Percentiles rank a stretch among this genome's conserved stretches.
Conservation (phyloP, 2,329 filamentous ascomycete species). For the Lasiodiplodia gonubiensis region DNA sequence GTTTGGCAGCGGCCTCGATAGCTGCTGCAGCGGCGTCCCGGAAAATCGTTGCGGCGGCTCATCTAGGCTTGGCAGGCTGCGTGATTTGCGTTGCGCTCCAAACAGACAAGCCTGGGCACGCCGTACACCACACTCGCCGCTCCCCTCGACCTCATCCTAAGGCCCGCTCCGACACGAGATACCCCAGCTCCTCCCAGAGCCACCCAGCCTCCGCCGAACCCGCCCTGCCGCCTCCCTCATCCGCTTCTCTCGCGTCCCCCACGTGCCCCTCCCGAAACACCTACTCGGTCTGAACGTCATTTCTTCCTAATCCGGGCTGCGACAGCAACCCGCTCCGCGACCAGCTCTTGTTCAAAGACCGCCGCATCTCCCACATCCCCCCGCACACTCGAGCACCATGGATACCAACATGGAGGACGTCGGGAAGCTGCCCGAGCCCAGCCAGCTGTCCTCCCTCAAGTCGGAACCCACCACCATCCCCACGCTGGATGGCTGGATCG, state of each 20-base stretch:
- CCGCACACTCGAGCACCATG: slow-evolving; percentile 61
- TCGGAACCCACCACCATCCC: slow-evolving; percentile 88
- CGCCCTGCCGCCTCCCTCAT: background rate
- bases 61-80: slow-evolving; percentile 22
- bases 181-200: slow-evolving; percentile 24
- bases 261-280: slow-evolving; percentile 33
- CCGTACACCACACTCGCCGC: slow-evolving; percentile 22
- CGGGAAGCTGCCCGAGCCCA: slow-evolving; percentile 74
- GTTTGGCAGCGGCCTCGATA: background rate
- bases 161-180: slow-evolving; percentile 25
- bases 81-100: slow-evolving; percentile 25
- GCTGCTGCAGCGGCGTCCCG: background rate
- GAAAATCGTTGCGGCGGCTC: slow-evolving; percentile 23
- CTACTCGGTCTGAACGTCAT: slow-evolving; percentile 42
- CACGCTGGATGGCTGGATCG: slow-evolving; percentile 97
- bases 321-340: slow-evolving; percentile 43
- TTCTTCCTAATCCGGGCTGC: slow-evolving; percentile 41
- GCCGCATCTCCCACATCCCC: slow-evolving; percentile 39
- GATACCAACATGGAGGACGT: slow-evolving; percentile 99
- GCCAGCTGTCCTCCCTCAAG: slow-evolving; percentile 70
- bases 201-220: background rate
- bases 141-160: slow-evolving; percentile 24
- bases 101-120: slow-evolving; percentile 22
- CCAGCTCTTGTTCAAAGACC: slow-evolving; percentile 33
- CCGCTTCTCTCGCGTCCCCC: slow-evolving; percentile 12